phyloP scores from a whole-genome alignment of 179 eudicot species.

The Pouteria campechiana region DNA sequence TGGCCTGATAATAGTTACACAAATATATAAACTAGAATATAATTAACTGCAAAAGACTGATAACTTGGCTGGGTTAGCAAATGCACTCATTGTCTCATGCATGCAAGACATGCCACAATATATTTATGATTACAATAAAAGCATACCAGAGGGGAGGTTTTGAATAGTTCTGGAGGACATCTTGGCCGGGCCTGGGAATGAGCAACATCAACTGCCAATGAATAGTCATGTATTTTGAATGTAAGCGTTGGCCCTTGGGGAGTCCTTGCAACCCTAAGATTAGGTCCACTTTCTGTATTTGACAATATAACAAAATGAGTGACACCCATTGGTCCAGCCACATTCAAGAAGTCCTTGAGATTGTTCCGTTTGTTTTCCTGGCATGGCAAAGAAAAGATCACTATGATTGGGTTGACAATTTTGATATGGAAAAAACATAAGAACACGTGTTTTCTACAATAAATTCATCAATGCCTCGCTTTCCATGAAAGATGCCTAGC shows the following conservation, averaged over 20 bases:
- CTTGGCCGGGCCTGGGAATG: conserved; percentile 77
- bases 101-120: too few relatives aligned
- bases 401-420: too few relatives aligned
- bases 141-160: conserved; percentile 73
- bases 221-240: conserved; percentile 72
- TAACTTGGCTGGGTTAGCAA: too few relatives aligned
- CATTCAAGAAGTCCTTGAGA: conserved; percentile 79
- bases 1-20: too few relatives aligned
- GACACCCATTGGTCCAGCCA: conserved; percentile 95
- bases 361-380: conserved; percentile 86
- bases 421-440: too few relatives aligned
- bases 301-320: conserved; percentile 88
- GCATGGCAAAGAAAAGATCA: conserved; percentile 6
- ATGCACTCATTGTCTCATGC: too few relatives aligned
- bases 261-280: conserved; percentile 76
- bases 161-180: conserved; percentile 77
- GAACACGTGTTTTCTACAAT: too few relatives aligned
- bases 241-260: conserved; percentile 94
- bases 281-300: conserved; percentile 56
- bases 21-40: too few relatives aligned
- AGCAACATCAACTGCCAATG: conserved; percentile 68
- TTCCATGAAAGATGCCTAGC: too few relatives aligned
- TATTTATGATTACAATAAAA: neutral
- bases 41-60: too few relatives aligned
- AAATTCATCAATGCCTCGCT: too few relatives aligned